Percentiles rank a stretch among this genome's conserved stretches.
These are phyloP conservation scores for Kwoniella sp. DNA, from an alignment of 768 basidiomycete genomes.

Conservation along the genomic window DNA sequence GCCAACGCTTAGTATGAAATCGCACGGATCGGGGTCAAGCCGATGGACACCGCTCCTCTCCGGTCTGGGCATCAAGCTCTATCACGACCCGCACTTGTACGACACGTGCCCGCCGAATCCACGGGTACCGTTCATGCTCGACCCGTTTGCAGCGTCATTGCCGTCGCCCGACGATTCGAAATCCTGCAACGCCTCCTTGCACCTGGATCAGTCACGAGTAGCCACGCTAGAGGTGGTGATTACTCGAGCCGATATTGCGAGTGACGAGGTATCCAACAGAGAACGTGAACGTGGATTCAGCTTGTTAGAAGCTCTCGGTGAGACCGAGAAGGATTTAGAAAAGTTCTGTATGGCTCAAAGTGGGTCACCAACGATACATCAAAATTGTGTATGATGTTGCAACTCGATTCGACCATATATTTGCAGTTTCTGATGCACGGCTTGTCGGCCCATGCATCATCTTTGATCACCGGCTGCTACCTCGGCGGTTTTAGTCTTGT, in stretches of 20 bases:
- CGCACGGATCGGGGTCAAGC: not conserved
- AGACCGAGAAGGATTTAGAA: not conserved
- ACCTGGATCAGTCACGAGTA: not conserved
- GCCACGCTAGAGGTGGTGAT: not conserved
- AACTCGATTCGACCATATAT: too few species aligned
- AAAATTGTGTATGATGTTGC: too few species aligned
- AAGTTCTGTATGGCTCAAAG: not conserved
- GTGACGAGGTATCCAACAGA: not conserved
- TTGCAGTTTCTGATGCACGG: too few species aligned
- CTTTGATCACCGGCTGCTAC: too few species aligned
- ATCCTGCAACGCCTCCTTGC: too few species aligned
- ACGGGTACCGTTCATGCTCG: not conserved
- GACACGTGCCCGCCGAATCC: not conserved
- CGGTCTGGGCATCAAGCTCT: slow-evolving; percentile 4
- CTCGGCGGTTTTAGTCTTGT: too few species aligned
- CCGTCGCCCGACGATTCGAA: too few species aligned
- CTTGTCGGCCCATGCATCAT: too few species aligned
- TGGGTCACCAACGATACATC: not conserved
- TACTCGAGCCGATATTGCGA: not conserved
- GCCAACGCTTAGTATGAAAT: not conserved
- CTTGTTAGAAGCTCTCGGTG: not conserved
- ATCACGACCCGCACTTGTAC: not conserved
- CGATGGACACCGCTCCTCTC: slow-evolving; percentile 8
- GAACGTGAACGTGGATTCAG: not conserved
- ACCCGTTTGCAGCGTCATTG: not conserved